phyloP scores from a whole-genome alignment of 2,329 filamentous ascomycete genomes.

The Colletotrichum caudatum region DNA sequence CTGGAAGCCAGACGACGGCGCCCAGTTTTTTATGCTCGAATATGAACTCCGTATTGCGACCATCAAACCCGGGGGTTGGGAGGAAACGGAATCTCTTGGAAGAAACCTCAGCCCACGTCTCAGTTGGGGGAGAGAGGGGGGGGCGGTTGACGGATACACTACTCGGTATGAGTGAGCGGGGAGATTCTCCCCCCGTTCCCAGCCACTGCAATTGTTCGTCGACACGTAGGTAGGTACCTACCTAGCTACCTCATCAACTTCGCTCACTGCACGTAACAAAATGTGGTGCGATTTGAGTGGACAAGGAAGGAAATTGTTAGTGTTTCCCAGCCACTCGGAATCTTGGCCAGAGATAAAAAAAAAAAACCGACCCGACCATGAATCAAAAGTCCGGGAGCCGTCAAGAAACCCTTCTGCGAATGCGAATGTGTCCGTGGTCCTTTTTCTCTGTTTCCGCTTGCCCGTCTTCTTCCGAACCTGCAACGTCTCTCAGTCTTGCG shows the following conservation, averaged over 20 bases:
- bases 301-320: slow-evolving; percentile 7
- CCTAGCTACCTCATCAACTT: not conserved
- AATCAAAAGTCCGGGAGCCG: slow-evolving; percentile 1
- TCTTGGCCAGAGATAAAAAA: not conserved
- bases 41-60: not conserved
- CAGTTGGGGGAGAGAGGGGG: not conserved
- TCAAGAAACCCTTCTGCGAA: not conserved
- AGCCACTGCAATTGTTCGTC: slow-evolving; percentile 24
- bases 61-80: slow-evolving; percentile 1
- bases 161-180: not conserved
- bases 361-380: not conserved
- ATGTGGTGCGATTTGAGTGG: slow-evolving; percentile 28
- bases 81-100: not conserved
- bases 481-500: not conserved
- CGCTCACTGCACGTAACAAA: slow-evolving; percentile 15
- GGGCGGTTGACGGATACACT: too few relatives aligned
- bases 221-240: not conserved
- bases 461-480: not conserved
- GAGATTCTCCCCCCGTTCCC: not conserved
- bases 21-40: not conserved
- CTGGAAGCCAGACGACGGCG: not conserved
- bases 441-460: not conserved
- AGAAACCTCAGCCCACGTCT: not conserved
- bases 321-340: slow-evolving; percentile 28
- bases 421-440: not conserved